Base-by-base conservation (phyloP, 768 basidiomycete genomes). In the Paxillus rubicundulus region DNA sequence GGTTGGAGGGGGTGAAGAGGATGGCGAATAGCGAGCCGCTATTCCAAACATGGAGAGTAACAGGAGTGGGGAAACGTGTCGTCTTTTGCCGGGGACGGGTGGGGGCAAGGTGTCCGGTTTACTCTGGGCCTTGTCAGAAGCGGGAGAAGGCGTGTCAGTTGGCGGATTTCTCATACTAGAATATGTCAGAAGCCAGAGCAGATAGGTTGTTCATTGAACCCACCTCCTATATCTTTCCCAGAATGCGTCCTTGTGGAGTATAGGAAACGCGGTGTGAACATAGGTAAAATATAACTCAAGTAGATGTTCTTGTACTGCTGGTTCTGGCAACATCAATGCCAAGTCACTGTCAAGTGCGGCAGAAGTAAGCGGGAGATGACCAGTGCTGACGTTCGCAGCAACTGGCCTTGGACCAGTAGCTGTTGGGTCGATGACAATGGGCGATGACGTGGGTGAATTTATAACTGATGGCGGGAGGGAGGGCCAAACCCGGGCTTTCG, bases 401-500 rank as follows among this genome's bases (percentile, higher is more conserved):
- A 52, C 40, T 45, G 61, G 58, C 17, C 17, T 52, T 10, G 49
- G 17, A 16, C 36, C 50, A 48, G 34, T 17, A 13, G 33, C 43
- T 21, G 37, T 44, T 9, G 55, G 27, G 14, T 49, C 36, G 5
- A 53, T 34, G 12, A 47, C 45, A n/a, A 47, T 10, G 28, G 62
- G 52, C 4, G 60, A 41, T 14, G 60, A 49, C 6, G 45, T 49
- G 30, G 67, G 52, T 54, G 66, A 54, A 32, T 53, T 49, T 70
- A 17, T 74, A 58, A 58, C 47, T 5, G 50, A 47, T 24, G 63
- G 39, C 3, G 70, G 68, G 49, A 80, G 66, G 3, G 84, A 84
- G 0, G 92, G 92, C 92, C 92, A 95, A 21, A 93, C 87, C n/a
- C 92, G 79, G 3, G 91, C 87, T 58, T 84, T 85, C 0, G 92